A percentile compares a stretch with the other conserved stretches of the same genome.
Evolutionary conservation across 352 stramenopile species (phyloP).

Genomic region (Phytophthora citricola): DNA sequence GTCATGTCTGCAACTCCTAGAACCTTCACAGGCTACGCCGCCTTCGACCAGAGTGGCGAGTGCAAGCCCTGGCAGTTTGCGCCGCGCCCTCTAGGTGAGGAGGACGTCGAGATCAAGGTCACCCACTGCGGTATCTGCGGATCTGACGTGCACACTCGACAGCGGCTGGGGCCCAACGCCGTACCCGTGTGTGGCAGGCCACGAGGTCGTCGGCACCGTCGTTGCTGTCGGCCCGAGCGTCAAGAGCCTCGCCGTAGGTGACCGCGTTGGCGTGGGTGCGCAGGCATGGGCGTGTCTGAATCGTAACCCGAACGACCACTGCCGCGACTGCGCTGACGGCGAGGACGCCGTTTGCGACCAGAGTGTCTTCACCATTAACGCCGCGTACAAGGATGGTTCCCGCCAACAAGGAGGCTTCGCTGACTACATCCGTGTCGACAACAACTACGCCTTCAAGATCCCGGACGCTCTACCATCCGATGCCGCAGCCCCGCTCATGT

Average conservation of each 20-base stretch:
- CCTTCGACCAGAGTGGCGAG: conserved; percentile 1
- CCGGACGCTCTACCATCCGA: conserved; percentile 14
- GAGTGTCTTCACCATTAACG: conserved; percentile 51
- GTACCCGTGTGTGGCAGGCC: conserved; percentile 47
- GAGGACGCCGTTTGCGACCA: conserved; percentile 67
- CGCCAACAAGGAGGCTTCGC: conserved; percentile 24
- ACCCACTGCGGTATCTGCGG: conserved; percentile 38
- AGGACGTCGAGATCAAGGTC: conserved; percentile 58
- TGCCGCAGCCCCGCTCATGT: conserved; percentile 9
- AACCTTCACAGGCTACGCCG: background rate
- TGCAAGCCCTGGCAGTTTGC: conserved; percentile 40
- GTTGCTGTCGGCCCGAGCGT: conserved; percentile 43
- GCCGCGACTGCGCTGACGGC: conserved; percentile 56
- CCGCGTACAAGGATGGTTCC: conserved; percentile 26
- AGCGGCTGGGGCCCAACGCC: conserved; percentile 40
- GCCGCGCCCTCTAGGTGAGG: conserved; percentile 35
- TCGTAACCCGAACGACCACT: conserved; percentile 52
- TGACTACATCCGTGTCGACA: conserved; percentile 34
- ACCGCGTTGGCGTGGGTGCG: conserved; percentile 50
- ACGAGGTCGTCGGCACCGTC: conserved; percentile 39
- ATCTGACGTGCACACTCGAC: conserved; percentile 54
- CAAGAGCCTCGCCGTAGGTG: conserved; percentile 69
- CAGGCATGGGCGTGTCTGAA: conserved; percentile 56
- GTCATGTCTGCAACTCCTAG: background rate
- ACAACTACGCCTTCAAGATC: conserved; percentile 29